Evolutionary conservation across 2,329 filamentous ascomycete genomes (phyloP), one percentile per base, ranked within the genome.

Genomic region (Zasmidium citrigriseum): DNA sequence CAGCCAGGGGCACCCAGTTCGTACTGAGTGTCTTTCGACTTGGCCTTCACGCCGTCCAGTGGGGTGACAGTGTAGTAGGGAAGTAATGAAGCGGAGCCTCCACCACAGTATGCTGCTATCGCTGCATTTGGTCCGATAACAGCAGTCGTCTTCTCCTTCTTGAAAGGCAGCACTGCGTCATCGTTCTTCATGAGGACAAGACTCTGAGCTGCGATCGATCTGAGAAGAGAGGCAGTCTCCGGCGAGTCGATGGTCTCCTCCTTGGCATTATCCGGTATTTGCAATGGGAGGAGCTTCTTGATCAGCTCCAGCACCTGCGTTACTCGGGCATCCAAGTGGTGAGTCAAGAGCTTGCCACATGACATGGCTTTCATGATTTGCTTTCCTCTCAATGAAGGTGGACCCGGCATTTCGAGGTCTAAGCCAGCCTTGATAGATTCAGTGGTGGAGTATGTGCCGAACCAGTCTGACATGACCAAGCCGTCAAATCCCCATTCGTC

Each of bases 341-440:
- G 68, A 20, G 48, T 59, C 3, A 68, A 60, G 2, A 71, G 58
- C 47, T 68, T 70, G 22, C 70, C 65, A 53, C 67, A 67, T 23
- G 59, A 55, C 46, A 69, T 45, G 7, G 67, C 63, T 64, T 73
- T 59, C 18, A 62, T 62, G 4, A 72, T 53, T 68, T 73, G 58
- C 63, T 65, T 21, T 68, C 69, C 58, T 69, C 74, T 57, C 67
- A 71, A 25, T 67, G 29, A 55, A 1, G 89, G 89, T 70, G 96
- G 93, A 45, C 90, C 90, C 0, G 90, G 89, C 91, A 95, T 96
- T 20, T 84, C 83, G 87, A 96, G 91, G 73, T 96, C 91, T 25
- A 95, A 78, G 25, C 90, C 90, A 25, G 89, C 89, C 46, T 85
- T 80, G 2, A 90, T 86, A n/a, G 83, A 83, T 21, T 86, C 78